Evolutionary conservation across 192 early-diverging fungal species (phyloP).

Genomic region (Thamnidium elegans): DNA sequence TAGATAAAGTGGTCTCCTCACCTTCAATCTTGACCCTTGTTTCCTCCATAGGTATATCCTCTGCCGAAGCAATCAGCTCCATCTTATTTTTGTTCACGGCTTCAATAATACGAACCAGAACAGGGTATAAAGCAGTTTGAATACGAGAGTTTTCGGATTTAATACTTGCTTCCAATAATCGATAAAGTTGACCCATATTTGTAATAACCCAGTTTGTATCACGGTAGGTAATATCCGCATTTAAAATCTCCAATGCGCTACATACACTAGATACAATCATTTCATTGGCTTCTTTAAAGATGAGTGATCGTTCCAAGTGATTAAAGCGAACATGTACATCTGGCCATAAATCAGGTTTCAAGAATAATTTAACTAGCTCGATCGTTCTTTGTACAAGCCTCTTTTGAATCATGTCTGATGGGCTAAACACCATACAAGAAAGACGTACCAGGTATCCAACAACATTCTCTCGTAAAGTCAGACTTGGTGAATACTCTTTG

Average conservation of each 20-base stretch:
- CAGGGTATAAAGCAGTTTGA: conserved; percentile 63
- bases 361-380: conserved; percentile 58
- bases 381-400: conserved; percentile 55
- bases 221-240: conserved; percentile 56
- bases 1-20: conserved; percentile 3
- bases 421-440: conserved; percentile 56
- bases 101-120: conserved; percentile 75
- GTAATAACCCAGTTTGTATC: conserved; percentile 59
- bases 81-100: conserved; percentile 39
- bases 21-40: too few relatives aligned
- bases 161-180: conserved; percentile 65
- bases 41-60: too few relatives aligned
- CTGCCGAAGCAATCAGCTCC: background rate
- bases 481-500: conserved; percentile 47
- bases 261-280: conserved; percentile 50
- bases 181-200: conserved; percentile 61
- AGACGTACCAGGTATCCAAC: conserved; percentile 62
- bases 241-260: conserved; percentile 68
- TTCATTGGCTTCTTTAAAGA: conserved; percentile 55
- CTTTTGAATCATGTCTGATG: conserved; percentile 38
- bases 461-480: conserved; percentile 52
- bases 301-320: conserved; percentile 63
- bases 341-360: conserved; percentile 64
- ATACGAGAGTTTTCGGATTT: conserved; percentile 72
- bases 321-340: conserved; percentile 64